Percentiles rank a stretch among this genome's conserved stretches.
These are phyloP conservation scores for Meripilus lineatus DNA, from an alignment of 1,284 basidiomycete genomes.

Conservation along the genomic window DNA sequence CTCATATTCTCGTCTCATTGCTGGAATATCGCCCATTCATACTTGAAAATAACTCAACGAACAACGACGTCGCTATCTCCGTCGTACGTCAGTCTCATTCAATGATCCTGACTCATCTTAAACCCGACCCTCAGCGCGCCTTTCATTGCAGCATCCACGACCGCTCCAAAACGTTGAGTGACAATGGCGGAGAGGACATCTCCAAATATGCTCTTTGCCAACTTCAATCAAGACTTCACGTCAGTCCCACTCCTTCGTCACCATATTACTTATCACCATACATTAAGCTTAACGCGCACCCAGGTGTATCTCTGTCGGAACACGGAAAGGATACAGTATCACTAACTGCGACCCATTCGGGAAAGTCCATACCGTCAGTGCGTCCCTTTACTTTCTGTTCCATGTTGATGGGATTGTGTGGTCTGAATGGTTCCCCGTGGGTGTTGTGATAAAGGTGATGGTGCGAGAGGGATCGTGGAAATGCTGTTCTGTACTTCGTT, in stretches of 20 bases:
- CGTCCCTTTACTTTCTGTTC: constrained; percentile 29
- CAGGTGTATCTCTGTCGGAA: constrained; percentile 92
- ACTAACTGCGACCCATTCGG: constrained; percentile 98
- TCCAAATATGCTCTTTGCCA: constrained; percentile 73
- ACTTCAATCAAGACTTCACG: constrained; percentile 89
- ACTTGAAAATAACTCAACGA: too few relatives aligned
- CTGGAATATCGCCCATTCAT: too few relatives aligned
- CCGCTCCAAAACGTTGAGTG: too few relatives aligned
- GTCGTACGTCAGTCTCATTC: too few relatives aligned
- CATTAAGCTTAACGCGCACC: not conserved
- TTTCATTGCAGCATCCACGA: too few relatives aligned
- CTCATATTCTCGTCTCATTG: too few relatives aligned
- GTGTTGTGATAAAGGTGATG: constrained; percentile 58
- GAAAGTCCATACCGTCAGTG: constrained; percentile 91
- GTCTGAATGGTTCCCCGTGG: not conserved
- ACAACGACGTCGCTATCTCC: too few relatives aligned
- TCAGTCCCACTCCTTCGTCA: constrained; percentile 32
- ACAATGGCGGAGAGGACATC: constrained; percentile 33
- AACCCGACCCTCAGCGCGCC: too few relatives aligned
- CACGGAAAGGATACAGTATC: constrained; percentile 93
- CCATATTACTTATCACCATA: constrained; percentile 10
- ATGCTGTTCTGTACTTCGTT: constrained; percentile 99
- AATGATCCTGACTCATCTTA: too few relatives aligned
- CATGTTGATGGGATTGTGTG: not conserved
- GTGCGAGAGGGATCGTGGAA: constrained; percentile 92